Evolutionary conservation across 495 filamentous ascomycete genomes (phyloP).

Genomic region (Penicillium crystallinum): DNA sequence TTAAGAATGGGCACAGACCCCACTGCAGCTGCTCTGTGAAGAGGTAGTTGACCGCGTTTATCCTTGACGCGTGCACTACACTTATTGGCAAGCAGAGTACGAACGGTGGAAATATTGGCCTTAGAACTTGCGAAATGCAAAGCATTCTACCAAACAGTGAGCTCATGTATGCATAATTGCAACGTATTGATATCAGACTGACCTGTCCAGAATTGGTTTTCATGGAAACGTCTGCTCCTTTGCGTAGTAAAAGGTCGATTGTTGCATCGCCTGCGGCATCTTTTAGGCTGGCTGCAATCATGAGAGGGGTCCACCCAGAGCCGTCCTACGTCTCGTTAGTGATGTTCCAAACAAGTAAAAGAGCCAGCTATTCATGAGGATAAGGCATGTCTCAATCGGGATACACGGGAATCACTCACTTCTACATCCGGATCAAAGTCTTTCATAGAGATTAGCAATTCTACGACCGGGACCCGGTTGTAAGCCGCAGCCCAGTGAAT

Average conservation of each 20-base stretch:
- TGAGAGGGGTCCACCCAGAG: constrained; percentile 88
- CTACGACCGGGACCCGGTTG: constrained; percentile 70
- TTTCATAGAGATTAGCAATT: constrained; percentile 60
- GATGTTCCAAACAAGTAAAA: neutral
- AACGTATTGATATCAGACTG: neutral
- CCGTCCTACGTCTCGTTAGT: constrained; percentile 56
- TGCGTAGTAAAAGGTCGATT: constrained; percentile 70
- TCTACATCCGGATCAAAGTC: constrained; percentile 85
- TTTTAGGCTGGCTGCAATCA: constrained; percentile 81
- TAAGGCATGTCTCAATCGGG: neutral
- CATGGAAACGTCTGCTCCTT: constrained; percentile 74
- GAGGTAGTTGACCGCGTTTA: constrained; percentile 73
- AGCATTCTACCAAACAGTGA: constrained; percentile 51
- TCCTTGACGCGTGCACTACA: constrained; percentile 83
- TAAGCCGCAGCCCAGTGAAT: constrained; percentile 94
- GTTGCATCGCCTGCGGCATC: constrained; percentile 51
- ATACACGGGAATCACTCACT: constrained; percentile 32
- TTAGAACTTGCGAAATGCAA: constrained; percentile 93
- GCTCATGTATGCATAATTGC: neutral
- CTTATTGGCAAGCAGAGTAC: constrained; percentile 66
- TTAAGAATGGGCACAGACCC: constrained; percentile 83
- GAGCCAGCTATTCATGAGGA: neutral
- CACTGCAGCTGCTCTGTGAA: constrained; percentile 88
- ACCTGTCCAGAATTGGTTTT: constrained; percentile 68
- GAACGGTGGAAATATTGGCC: constrained; percentile 72